These are phyloP conservation scores for Cyberlindnera maritima DNA, from an alignment of 805 yeast genomes.

Conservation along the genomic window DNA sequence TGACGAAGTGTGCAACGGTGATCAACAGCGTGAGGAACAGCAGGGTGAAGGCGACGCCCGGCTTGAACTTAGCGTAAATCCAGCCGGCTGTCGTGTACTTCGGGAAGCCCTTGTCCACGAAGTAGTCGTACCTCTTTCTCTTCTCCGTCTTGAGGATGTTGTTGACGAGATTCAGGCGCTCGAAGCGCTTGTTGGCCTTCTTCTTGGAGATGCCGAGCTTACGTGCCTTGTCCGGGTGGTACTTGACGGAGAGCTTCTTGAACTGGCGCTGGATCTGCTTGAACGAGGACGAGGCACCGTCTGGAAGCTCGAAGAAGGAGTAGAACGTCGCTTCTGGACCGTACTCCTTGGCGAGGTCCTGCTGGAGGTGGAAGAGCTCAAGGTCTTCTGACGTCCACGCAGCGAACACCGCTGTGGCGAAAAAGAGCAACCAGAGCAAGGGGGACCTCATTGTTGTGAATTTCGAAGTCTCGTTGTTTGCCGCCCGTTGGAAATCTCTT, in stretches of 20 bases:
- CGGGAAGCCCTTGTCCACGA: constrained; percentile 82
- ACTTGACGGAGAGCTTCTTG: constrained; percentile 62
- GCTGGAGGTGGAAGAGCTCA: constrained; percentile 74
- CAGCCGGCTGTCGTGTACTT: constrained; percentile 56
- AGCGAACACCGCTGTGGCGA: constrained; percentile 22
- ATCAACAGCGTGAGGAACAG: constrained; percentile 48
- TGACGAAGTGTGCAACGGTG: constrained; percentile 55
- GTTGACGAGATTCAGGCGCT: constrained; percentile 73
- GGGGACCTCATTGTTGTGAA: constrained; percentile 4
- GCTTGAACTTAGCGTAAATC: constrained; percentile 67
- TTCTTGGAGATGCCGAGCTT: constrained; percentile 26
- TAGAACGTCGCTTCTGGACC: constrained; percentile 29
- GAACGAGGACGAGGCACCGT: constrained; percentile 25
- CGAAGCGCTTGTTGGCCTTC: constrained; percentile 57
- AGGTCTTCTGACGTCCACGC: constrained; percentile 69
- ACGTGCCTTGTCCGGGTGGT: constrained; percentile 81
- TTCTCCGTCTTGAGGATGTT: constrained; percentile 60
- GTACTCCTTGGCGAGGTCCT: constrained; percentile 43
- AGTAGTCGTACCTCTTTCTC: constrained; percentile 80
- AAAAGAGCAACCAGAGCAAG: constrained; percentile 10
- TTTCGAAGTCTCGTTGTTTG: too few relatives aligned
- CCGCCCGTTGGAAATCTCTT: too few relatives aligned
- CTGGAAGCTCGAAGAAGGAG: constrained; percentile 26
- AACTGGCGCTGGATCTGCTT: constrained; percentile 64
- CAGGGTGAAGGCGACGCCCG: constrained; percentile 53